Percentiles rank a stretch among this genome's conserved stretches.
phyloP scores from a whole-genome alignment of 345 rosid species.

The Dipteronia dyeriana region DNA sequence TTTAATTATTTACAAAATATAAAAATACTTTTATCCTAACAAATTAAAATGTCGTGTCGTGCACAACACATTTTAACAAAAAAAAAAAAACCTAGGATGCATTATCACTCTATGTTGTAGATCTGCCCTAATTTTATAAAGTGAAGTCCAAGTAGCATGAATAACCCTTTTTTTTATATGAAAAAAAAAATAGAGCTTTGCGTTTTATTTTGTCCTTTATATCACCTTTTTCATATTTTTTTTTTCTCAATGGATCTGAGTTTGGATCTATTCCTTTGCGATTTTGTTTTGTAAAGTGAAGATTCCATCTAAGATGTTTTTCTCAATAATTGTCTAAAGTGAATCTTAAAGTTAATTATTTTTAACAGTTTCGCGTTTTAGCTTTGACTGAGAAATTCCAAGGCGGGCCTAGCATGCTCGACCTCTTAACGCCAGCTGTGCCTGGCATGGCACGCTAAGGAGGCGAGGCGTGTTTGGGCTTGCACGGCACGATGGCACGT shows the following conservation, averaged over 20 bases:
- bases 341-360: background rate
- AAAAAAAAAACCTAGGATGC: conserved; percentile 54
- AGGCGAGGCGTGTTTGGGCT: too few relatives aligned
- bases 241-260: conserved; percentile 22
- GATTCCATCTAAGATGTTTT: too few relatives aligned
- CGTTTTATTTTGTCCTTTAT: conserved; percentile 29
- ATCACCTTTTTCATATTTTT: background rate
- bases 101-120: conserved; percentile 73
- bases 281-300: conserved; percentile 3
- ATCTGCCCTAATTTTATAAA: conserved; percentile 23
- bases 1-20: too few relatives aligned
- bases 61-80: too few relatives aligned
- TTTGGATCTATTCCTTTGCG: conserved; percentile 23
- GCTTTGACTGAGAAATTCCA: background rate
- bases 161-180: conserved; percentile 20
- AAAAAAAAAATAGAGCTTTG: conserved; percentile 19
- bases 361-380: conserved; percentile 1
- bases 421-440: too few relatives aligned
- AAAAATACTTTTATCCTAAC: too few relatives aligned
- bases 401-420: too few relatives aligned
- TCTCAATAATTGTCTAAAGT: conserved; percentile 4
- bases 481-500: too few relatives aligned
- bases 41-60: too few relatives aligned
- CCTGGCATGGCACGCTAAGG: too few relatives aligned
- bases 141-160: conserved; percentile 23